A percentile compares a stretch with the other conserved stretches of the same genome.
These are phyloP conservation scores for Ichthyophthirius multifiliis DNA, from an alignment of 169 alveolate species.

Conservation along the genomic window DNA sequence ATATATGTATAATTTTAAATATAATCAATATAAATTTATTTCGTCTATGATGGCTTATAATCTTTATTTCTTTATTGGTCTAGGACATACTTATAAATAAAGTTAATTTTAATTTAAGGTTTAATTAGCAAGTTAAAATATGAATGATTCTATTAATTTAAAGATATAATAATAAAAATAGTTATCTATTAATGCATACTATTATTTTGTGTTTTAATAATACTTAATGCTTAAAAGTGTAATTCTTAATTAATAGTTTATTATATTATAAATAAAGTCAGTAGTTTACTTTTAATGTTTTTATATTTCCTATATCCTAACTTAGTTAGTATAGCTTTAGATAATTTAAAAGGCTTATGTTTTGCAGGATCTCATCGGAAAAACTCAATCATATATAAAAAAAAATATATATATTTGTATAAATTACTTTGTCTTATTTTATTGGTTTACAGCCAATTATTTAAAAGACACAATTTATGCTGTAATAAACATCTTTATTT, in stretches of 20 bases:
- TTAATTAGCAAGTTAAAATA: neutral
- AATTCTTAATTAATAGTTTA: neutral
- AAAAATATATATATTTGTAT: conserved; percentile 21
- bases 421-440: neutral
- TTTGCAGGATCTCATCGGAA: conserved; percentile 48
- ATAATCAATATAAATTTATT: neutral
- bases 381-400: conserved; percentile 17
- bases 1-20: neutral
- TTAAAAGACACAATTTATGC: conserved; percentile 43
- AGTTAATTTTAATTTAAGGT: neutral
- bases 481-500: neutral
- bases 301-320: conserved; percentile 26
- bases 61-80: neutral
- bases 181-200: neutral
- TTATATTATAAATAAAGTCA: neutral
- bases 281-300: conserved; percentile 26
- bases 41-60: neutral
- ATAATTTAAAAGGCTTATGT: conserved; percentile 44
- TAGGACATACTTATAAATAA: neutral
- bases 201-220: neutral
- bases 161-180: neutral
- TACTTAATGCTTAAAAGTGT: neutral
- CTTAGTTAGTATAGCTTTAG: conserved; percentile 28
- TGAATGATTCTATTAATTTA: neutral
- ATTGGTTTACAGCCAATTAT: conserved; percentile 10